Evolutionary conservation across 1,284 basidiomycete species (phyloP), one percentile per base, ranked within the genome.

Genomic region (Schizophyllum commune): DNA sequence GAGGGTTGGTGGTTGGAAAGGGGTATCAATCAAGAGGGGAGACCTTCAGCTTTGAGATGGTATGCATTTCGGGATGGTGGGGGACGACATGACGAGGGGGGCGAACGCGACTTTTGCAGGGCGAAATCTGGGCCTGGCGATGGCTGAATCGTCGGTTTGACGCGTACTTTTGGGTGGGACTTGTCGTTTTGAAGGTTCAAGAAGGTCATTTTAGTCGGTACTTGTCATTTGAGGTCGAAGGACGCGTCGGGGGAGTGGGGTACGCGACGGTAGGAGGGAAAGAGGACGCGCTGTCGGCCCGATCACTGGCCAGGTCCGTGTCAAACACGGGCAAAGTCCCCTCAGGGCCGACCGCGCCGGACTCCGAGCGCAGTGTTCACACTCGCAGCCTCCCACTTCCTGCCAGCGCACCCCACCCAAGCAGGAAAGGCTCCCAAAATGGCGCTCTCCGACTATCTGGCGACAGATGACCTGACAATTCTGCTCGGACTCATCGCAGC

Each of bases 391-490:
- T 47, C 39, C 4, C 39, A 47, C 39, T 47, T 27, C 39, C 39
- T 17, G 39, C 17, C 39, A 47, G 20, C 47, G 20, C 21, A 60
- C 13, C 52, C 52, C 54, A 52, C 21, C 5, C 52, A 21, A 17
- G 52, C 39, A 34, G 27, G 52, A 19, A 15, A 20, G 51, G 20
- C 20, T 47, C 59, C 52, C 39, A 32, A 60, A 57, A 75, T 74
- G 73, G 61, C 71, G 15, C 61, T 77, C 56, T 69, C 75, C n/a
- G 80, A 86, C 64, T 84, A 83, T 64, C 75, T 91, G 22, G 82
- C 81, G 68, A 89, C 88, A 2, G 88, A 91, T 73, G 88, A 90
- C 74, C 74, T 89, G 62, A 90, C 89, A 32, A 82, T 90, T 62
- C 79, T 90, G 33, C 79, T 91, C 13, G 85, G 84, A 59, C 80